Conservation (phyloP, 768 basidiomycete genomes). For the Coprinellus micaceus region DNA sequence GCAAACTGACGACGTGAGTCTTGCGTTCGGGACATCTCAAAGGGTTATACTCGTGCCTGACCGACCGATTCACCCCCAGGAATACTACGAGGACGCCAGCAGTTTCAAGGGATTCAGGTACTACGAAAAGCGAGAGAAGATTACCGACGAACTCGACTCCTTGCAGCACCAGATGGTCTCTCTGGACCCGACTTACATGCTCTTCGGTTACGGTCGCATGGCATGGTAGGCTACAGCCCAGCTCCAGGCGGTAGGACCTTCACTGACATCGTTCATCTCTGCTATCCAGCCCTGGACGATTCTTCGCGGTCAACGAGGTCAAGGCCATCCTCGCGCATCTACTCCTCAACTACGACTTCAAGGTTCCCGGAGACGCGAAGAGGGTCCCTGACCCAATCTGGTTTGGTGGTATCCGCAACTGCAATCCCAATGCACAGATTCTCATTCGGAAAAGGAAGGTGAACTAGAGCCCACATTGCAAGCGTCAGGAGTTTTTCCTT, state of each 20-base stretch:
- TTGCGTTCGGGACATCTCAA: not conserved
- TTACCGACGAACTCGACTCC: conserved; percentile 11
- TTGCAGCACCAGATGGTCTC: conserved; percentile 28
- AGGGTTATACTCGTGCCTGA: too few species aligned
- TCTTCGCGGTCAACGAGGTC: conserved; percentile 36
- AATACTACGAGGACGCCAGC: conserved; percentile 34
- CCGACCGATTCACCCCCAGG: conserved; percentile 15
- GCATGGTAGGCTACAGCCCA: conserved; percentile 20
- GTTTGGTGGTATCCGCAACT: not conserved
- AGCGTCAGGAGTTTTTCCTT: not conserved
- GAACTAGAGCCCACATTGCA: not conserved
- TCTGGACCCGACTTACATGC: conserved; percentile 19
- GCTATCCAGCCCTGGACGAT: conserved; percentile 32
- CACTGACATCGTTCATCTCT: not conserved
- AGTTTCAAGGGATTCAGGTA: conserved; percentile 40
- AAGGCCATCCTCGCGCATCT: conserved; percentile 36
- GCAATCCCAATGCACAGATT: conserved; percentile 5
- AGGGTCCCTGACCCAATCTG: not conserved
- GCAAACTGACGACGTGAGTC: conserved; percentile 26
- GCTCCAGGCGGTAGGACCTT: too few species aligned
- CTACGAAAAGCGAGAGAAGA: conserved; percentile 21
- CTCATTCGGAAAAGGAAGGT: conserved; percentile 10
- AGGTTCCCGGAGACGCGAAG: conserved; percentile 12
- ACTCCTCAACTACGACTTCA: conserved; percentile 36
- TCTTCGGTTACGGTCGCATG: conserved; percentile 29